Evolutionary conservation across 371 early-diverging fungal genomes (phyloP), one percentile per base, ranked within the genome.

Genomic region (Mortierella sp.): DNA sequence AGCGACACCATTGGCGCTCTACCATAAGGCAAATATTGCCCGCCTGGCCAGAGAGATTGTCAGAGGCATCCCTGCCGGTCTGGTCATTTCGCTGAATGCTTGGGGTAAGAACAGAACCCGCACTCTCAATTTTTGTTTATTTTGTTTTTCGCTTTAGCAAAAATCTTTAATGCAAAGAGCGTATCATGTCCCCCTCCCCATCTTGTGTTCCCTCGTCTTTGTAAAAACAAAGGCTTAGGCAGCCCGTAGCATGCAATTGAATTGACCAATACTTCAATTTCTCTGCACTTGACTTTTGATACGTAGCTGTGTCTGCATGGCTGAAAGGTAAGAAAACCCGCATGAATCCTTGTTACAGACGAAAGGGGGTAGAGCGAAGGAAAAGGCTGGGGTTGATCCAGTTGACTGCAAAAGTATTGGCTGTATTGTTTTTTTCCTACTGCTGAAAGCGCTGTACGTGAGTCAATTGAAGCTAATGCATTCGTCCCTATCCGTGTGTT

Each of bases 41-140:
- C 64, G 74, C 43, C 51, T 82, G 24, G 80, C 72, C 46, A 72
- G 31, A 13, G 70, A 77, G 26, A 61, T 82, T 55, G 31, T 86
- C 73, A 79, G 70, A 69, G 82, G 82, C 74, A 81, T 86, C 57
- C 86, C 86, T 40, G 86, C 86, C 2, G 76, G 79, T 0, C 70
- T 86, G n/a, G 86, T 86, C 70, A 86, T 86, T 31, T 86, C 86
- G 21, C 64, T 86, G 14, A 86, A 86, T 79, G 86, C 86, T 9
- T 86, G 86, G 86, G 86, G 85, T 84, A 81, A 55, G 53, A 19
- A 24, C 26, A 26, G 5, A 34, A 50, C 50, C 9, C 6, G 3
- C 19, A 10, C n/a, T n/a, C 53, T 19, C 1, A n/a, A n/a, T 73
- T 44, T 55, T 55, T 55, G 21, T 55, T 14, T 43, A 24, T 34